These are phyloP conservation scores for Fusarium sp. DNA, from an alignment of 2,329 filamentous ascomycete species.

Conservation along the genomic window DNA sequence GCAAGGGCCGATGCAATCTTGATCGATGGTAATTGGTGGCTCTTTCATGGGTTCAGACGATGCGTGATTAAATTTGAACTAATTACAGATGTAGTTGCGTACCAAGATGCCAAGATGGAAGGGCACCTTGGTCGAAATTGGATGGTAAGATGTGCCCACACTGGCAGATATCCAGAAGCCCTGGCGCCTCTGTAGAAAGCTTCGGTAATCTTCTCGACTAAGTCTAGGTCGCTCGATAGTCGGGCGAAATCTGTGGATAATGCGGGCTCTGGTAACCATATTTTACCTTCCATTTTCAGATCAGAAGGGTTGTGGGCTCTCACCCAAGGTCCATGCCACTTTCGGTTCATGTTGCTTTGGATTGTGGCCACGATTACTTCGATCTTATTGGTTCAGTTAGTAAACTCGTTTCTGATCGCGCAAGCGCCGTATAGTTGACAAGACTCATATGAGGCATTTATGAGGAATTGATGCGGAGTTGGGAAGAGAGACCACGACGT, in stretches of 20 bases:
- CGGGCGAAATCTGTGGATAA: neutral
- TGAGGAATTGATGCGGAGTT: neutral
- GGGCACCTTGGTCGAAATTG: rapidly evolving
- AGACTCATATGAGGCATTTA: neutral
- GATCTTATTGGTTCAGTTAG: neutral
- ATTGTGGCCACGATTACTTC: rapidly evolving
- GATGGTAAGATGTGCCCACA: neutral
- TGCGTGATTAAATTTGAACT: neutral
- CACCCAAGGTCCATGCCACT: neutral
- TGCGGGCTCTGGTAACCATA: neutral
- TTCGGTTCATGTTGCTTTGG: rapidly evolving
- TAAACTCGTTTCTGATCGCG: neutral
- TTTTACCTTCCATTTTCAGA: neutral
- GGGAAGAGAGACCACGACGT: neutral
- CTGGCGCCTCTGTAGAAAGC: neutral
- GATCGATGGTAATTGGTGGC: neutral
- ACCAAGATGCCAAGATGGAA: rapidly evolving
- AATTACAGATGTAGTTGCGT: neutral
- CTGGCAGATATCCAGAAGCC: neutral
- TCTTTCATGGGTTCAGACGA: neutral
- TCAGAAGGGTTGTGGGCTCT: neutral
- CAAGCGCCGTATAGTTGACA: neutral
- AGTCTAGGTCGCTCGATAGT: no score
- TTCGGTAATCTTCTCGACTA: neutral
- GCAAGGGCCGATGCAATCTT: neutral